Conservation (phyloP, 169 alveolate genomes). For the Eimeria sp. region DNA sequence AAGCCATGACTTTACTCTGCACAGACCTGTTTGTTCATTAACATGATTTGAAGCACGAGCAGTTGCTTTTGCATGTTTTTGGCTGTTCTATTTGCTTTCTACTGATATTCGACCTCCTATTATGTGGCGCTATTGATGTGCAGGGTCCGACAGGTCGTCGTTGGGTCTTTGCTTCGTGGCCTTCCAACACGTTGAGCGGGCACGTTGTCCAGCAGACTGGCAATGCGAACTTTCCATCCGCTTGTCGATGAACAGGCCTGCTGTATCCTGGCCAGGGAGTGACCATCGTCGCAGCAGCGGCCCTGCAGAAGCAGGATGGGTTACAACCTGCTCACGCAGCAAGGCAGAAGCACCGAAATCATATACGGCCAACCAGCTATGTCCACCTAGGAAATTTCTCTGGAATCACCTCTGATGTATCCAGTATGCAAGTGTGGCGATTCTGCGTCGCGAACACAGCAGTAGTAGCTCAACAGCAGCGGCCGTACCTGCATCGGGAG, state of each 20-base stretch:
- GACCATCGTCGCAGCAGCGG: neutral
- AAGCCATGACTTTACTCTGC: neutral
- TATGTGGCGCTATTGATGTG: neutral
- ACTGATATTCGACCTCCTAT: neutral
- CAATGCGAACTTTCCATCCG: constrained; percentile 38
- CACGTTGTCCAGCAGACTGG: constrained; percentile 18
- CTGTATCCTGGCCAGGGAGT: constrained; percentile 39
- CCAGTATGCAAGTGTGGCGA: neutral
- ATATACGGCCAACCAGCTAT: neutral
- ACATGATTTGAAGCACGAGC: neutral
- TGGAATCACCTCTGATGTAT: neutral
- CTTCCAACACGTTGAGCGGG: constrained; percentile 65
- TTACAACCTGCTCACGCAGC: neutral
- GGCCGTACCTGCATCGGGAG: neutral
- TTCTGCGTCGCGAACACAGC: neutral
- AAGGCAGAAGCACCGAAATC: neutral
- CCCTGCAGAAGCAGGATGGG: constrained; percentile 4
- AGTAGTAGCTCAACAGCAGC: neutral
- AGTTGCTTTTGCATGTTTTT: neutral
- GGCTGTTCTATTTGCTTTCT: neutral
- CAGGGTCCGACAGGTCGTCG: constrained; percentile 11
- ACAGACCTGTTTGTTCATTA: neutral
- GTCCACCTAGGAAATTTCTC: neutral
- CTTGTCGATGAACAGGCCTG: constrained; percentile 79
- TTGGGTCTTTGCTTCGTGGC: constrained; percentile 72